These are phyloP conservation scores for Sapria himalayana DNA, from an alignment of 345 rosid genomes.

Conservation along the genomic window DNA sequence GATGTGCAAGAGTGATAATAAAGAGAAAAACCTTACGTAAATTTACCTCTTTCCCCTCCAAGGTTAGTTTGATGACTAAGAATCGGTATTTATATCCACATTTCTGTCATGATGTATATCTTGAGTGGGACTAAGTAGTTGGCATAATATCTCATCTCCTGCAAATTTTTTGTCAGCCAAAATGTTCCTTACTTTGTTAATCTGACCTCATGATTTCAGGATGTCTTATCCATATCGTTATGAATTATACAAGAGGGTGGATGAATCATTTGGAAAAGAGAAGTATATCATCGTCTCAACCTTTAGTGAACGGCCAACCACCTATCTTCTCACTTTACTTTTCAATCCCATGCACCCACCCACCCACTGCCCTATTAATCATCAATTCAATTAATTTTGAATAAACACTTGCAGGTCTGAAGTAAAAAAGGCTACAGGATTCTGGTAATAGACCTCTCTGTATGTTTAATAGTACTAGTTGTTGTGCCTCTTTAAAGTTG, in stretches of 20 bases:
- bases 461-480: neutral
- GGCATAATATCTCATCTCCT: too few relatives aligned
- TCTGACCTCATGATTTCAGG: slow-evolving; percentile 19
- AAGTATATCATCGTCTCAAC: slow-evolving; percentile 38
- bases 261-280: slow-evolving; percentile 29
- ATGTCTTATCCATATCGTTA: slow-evolving; percentile 44
- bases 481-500: neutral
- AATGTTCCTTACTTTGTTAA: too few relatives aligned
- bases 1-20: too few relatives aligned
- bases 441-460: slow-evolving; percentile 27
- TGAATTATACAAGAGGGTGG: slow-evolving; percentile 67
- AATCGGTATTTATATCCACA: too few relatives aligned
- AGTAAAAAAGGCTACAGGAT: slow-evolving; percentile 38
- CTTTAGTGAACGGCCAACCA: slow-evolving; percentile 34
- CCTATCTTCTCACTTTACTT: neutral
- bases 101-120: too few relatives aligned
- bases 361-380: too few relatives aligned
- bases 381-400: neutral
- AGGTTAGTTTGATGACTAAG: too few relatives aligned
- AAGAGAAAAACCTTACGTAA: too few relatives aligned
- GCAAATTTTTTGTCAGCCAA: too few relatives aligned
- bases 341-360: neutral
- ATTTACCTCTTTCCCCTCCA: too few relatives aligned
- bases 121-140: too few relatives aligned
- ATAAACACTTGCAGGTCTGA: slow-evolving; percentile 17